Conservation (phyloP, 805 yeast genomes). For the Isabelozyma pseudorhagii region DNA sequence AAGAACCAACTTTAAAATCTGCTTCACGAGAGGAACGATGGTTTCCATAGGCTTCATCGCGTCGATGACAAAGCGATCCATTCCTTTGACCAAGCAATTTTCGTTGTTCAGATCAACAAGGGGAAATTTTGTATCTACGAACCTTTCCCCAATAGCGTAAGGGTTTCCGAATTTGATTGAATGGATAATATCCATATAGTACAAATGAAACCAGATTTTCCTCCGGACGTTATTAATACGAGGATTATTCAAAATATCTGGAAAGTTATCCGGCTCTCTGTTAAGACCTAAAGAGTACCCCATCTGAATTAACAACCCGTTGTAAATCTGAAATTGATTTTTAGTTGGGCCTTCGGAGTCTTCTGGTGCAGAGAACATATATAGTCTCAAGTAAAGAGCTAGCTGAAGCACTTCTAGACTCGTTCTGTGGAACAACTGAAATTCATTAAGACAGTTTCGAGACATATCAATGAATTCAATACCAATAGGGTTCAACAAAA, state of each 20-base stretch:
- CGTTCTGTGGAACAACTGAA: slow-evolving; percentile 7
- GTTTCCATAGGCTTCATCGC: neutral
- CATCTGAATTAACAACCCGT: slow-evolving; percentile 12
- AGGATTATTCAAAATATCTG: slow-evolving; percentile 4
- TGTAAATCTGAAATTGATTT: slow-evolving; percentile 11
- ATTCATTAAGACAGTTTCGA: slow-evolving; percentile 9
- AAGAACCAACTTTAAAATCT: slow-evolving; percentile 2
- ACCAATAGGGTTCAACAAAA: slow-evolving; percentile 10
- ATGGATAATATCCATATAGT: slow-evolving; percentile 7
- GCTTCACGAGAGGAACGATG: neutral
- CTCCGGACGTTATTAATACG: slow-evolving; percentile 9
- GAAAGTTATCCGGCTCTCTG: slow-evolving; percentile 9
- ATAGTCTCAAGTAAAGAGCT: slow-evolving; percentile 7
- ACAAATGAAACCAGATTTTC: slow-evolving; percentile 12
- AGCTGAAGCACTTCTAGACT: slow-evolving; percentile 9
- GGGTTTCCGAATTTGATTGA: slow-evolving; percentile 11
- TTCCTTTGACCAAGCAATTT: slow-evolving; percentile 4
- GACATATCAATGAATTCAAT: slow-evolving; percentile 13
- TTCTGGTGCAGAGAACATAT: slow-evolving; percentile 13
- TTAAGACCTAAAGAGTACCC: slow-evolving; percentile 11
- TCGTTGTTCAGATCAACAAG: slow-evolving; percentile 3
- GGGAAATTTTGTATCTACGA: slow-evolving; percentile 8
- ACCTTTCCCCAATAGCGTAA: slow-evolving; percentile 3
- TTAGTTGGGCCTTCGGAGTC: slow-evolving; percentile 14
- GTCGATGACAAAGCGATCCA: slow-evolving; percentile 3